Evolutionary conservation across 139 green algal species (phyloP).

Genomic region (Chlorella ohadii): DNA sequence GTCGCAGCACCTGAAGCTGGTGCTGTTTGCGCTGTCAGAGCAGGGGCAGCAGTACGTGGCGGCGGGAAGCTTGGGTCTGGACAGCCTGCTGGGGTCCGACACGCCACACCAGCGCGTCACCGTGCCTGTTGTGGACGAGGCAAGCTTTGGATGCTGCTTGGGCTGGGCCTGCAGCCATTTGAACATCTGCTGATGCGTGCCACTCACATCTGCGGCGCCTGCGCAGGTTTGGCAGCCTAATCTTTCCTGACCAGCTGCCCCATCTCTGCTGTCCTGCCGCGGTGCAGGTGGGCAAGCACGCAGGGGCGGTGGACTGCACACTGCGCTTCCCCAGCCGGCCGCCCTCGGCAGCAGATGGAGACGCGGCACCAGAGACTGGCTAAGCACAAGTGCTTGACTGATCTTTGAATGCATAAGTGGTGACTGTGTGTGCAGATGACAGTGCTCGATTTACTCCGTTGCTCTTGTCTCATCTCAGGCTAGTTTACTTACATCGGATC

Average conservation of each 20-base stretch:
- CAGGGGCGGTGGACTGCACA: slow-evolving; percentile 1
- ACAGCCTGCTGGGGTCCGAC: background rate
- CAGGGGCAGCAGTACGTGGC: slow-evolving; percentile 14
- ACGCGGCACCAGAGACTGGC: too few relatives aligned
- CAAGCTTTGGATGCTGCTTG: background rate
- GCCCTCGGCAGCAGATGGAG: too few relatives aligned
- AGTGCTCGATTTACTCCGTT: too few relatives aligned
- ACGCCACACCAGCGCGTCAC: background rate
- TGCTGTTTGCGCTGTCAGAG: background rate
- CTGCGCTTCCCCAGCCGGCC: background rate
- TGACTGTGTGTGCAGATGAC: too few relatives aligned
- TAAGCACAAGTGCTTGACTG: too few relatives aligned
- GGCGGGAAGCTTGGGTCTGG: background rate
- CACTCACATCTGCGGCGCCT: too few relatives aligned
- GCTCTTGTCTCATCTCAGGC: too few relatives aligned
- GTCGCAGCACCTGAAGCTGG: slow-evolving; percentile 14
- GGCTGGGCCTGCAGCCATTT: background rate
- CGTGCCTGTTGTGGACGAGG: slow-evolving; percentile 17
- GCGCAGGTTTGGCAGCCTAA: too few relatives aligned
- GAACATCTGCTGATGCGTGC: too few relatives aligned
- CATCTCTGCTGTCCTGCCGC: background rate
- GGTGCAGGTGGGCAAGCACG: slow-evolving; percentile 16
- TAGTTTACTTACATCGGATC: too few relatives aligned
- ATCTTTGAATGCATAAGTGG: too few relatives aligned
- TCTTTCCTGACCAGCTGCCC: too few relatives aligned